These are phyloP conservation scores for Hamamelis virginiana DNA, from an alignment of 164 flowering plant species.

Conservation along the genomic window DNA sequence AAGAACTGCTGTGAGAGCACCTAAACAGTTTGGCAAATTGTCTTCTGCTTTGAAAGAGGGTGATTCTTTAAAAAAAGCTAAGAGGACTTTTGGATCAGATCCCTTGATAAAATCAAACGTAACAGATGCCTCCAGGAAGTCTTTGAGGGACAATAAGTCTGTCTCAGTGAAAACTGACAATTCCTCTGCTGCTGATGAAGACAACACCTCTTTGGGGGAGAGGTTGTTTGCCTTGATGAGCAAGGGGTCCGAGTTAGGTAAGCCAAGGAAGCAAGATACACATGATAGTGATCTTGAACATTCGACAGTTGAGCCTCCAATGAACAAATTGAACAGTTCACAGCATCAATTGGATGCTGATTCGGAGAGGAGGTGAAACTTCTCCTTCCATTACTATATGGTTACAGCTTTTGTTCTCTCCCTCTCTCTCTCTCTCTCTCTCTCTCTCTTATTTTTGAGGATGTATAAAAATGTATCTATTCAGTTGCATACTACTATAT, in stretches of 20 bases:
- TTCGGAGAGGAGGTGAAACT: conserved; percentile 46
- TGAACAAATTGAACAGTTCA: conserved; percentile 24
- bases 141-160: conserved; percentile 20
- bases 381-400: neutral
- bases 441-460: neutral
- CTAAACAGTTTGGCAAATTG: conserved; percentile 12
- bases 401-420: neutral
- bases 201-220: conserved; percentile 20
- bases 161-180: conserved; percentile 5
- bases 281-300: conserved; percentile 15
- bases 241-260: conserved; percentile 13
- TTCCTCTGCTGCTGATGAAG: conserved; percentile 15
- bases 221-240: conserved; percentile 14
- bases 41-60: conserved; percentile 10
- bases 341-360: conserved; percentile 38
- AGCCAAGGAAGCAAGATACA: conserved; percentile 18
- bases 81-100: conserved; percentile 13
- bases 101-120: conserved; percentile 21
- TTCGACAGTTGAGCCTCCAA: conserved; percentile 16
- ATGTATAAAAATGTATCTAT: neutral
- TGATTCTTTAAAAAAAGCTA: conserved; percentile 10
- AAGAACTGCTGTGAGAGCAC: conserved; percentile 19
- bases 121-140: conserved; percentile 16
- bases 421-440: no score
- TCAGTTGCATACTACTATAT: neutral